Conservation (phyloP, 2,329 filamentous ascomycete genomes). For the Alternaria triticina region DNA sequence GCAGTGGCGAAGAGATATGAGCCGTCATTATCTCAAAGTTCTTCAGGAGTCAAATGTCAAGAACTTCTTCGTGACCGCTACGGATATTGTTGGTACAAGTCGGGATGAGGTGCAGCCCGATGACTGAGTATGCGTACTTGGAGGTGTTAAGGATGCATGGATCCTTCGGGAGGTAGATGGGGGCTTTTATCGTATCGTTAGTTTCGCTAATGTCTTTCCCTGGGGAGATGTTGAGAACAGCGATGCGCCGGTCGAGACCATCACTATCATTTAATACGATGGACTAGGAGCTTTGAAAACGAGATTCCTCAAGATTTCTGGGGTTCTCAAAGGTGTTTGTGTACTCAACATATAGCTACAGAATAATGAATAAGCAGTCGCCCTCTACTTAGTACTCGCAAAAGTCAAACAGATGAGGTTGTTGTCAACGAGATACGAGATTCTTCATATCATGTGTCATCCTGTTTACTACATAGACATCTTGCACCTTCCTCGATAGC, state of each 20-base stretch:
- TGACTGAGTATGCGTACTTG: background rate
- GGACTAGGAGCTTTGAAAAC: rapidly evolving
- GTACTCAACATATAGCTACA: no score
- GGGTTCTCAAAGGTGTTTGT: no score
- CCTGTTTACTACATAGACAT: no score
- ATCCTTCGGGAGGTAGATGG: background rate
- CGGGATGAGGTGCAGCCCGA: background rate
- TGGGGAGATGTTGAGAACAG: background rate
- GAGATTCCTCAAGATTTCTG: background rate
- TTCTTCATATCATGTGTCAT: no score
- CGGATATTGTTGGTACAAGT: background rate
- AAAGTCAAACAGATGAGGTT: no score
- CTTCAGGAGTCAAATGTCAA: background rate
- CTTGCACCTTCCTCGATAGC: background rate
- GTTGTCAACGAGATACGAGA: no score
- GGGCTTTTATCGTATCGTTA: background rate
- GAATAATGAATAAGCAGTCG: no score
- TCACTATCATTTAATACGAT: background rate
- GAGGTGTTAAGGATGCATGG: rapidly evolving
- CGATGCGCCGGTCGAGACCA: background rate
- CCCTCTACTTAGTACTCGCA: no score
- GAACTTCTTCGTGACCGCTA: background rate
- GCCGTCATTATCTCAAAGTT: background rate
- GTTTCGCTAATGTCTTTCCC: background rate
- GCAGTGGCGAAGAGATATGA: background rate